These are phyloP conservation scores for Alternaria solani DNA, from an alignment of 2,329 filamentous ascomycete genomes.

Conservation along the genomic window DNA sequence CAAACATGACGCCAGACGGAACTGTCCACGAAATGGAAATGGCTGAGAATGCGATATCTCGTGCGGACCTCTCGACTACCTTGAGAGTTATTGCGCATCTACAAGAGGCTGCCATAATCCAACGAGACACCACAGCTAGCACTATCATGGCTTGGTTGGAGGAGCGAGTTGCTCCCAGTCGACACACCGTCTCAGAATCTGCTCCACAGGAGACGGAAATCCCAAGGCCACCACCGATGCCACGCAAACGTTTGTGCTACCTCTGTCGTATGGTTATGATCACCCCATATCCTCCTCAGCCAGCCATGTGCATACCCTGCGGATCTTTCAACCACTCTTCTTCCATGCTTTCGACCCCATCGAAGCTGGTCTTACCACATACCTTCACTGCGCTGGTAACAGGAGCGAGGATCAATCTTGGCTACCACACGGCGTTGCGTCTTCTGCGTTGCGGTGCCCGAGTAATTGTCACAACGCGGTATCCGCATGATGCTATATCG, in stretches of 20 bases:
- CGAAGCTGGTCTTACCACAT: constrained; percentile 6
- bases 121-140: constrained; percentile 7
- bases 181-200: background rate
- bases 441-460: constrained; percentile 21
- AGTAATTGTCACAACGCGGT: constrained; percentile 19
- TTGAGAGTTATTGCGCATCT: constrained; percentile 12
- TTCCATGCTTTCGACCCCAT: constrained; percentile 11
- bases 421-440: constrained; percentile 19
- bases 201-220: background rate
- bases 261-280: constrained; percentile 15
- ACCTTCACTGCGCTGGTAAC: constrained; percentile 21
- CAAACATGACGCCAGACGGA: background rate
- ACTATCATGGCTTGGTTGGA: constrained; percentile 1
- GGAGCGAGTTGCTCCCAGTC: background rate
- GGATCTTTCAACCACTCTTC: constrained; percentile 18
- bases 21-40: background rate
- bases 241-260: constrained; percentile 17
- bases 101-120: constrained; percentile 7
- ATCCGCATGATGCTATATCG: constrained; percentile 17
- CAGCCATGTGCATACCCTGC: constrained; percentile 19
- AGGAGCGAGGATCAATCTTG: constrained; percentile 21
- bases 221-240: constrained; percentile 4
- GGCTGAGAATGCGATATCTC: background rate
- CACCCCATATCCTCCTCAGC: constrained; percentile 8
- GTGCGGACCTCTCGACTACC: constrained; percentile 13